Evolutionary conservation across 192 early-diverging fungal genomes (phyloP).

Genomic region (Linnemannia exigua): DNA sequence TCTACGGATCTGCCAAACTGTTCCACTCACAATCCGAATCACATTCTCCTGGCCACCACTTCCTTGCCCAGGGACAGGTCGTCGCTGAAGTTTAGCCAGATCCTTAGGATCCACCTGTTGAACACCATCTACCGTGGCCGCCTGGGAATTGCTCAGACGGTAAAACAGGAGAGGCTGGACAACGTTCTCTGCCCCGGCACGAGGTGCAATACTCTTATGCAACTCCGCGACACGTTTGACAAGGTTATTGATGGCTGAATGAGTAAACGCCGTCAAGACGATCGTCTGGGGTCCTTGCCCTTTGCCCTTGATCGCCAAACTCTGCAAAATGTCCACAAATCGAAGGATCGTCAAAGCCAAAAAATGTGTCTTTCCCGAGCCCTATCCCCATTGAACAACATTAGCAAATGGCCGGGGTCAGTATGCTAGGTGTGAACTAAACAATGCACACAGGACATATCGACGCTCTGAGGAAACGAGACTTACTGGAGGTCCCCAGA

Average conservation of each 20-base stretch:
- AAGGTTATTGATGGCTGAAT: constrained; percentile 62
- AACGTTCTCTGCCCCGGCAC: constrained; percentile 27
- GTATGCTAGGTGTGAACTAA: too few species aligned
- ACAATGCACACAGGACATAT: too few species aligned
- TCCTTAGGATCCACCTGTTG: constrained; percentile 13
- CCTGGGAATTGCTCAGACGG: constrained; percentile 33
- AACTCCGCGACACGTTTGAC: constrained; percentile 48
- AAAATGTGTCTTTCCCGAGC: constrained; percentile 68
- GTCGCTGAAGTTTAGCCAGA: constrained; percentile 50
- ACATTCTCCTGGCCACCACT: constrained; percentile 11
- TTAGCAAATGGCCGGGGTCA: not conserved
- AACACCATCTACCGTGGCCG: not conserved
- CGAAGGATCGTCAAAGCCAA: constrained; percentile 59
- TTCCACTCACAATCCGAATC: constrained; percentile 36
- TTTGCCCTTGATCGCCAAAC: constrained; percentile 25
- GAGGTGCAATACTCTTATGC: constrained; percentile 28
- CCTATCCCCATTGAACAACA: constrained; percentile 31
- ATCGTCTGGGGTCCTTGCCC: constrained; percentile 57
- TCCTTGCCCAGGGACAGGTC: not conserved
- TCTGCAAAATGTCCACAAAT: constrained; percentile 53
- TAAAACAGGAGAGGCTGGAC: constrained; percentile 24
- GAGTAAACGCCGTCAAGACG: constrained; percentile 65
- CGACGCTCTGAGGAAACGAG: too few species aligned
- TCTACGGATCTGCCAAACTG: constrained; percentile 38
- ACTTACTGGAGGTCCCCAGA: constrained; percentile 67